These are phyloP conservation scores for Hypomontagnella monticulosa DNA, from an alignment of 495 filamentous ascomycete genomes.

Conservation along the genomic window DNA sequence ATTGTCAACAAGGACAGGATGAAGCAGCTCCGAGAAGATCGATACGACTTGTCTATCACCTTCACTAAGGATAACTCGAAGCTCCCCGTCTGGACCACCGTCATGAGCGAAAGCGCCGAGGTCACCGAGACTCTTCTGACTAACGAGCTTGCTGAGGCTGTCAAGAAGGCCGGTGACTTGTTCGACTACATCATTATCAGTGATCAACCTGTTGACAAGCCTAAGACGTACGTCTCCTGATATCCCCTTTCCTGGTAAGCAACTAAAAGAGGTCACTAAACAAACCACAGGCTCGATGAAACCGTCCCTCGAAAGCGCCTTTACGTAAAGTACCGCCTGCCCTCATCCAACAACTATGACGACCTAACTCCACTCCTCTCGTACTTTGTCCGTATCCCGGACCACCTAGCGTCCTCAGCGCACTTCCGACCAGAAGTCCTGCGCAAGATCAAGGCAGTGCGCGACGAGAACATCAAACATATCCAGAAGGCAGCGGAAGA, in stretches of 20 bases:
- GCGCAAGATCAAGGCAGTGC: slow-evolving; percentile 79
- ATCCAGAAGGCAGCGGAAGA: slow-evolving; percentile 84
- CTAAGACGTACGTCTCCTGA: slow-evolving; percentile 72
- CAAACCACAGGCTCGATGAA: slow-evolving; percentile 76
- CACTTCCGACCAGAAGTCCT: slow-evolving; percentile 91
- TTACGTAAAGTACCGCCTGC: slow-evolving; percentile 76
- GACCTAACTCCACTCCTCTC: slow-evolving; percentile 78
- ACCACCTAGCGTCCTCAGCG: slow-evolving; percentile 76
- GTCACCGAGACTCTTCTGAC: slow-evolving; percentile 89
- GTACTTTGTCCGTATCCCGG: slow-evolving; percentile 84
- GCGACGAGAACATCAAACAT: slow-evolving; percentile 84
- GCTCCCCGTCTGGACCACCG: slow-evolving; percentile 89
- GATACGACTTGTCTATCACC: slow-evolving; percentile 94
- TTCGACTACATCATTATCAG: slow-evolving; percentile 90
- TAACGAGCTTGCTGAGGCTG: slow-evolving; percentile 81
- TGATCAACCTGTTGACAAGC: slow-evolving; percentile 92
- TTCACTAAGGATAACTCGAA: slow-evolving; percentile 89
- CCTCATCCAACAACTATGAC: slow-evolving; percentile 70
- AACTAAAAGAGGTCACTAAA: slow-evolving; percentile 42
- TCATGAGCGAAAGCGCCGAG: slow-evolving; percentile 97
- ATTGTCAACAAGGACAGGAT: slow-evolving; percentile 95
- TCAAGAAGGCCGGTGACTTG: slow-evolving; percentile 79
- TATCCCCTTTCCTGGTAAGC: not conserved
- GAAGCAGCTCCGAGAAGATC: slow-evolving; percentile 87
- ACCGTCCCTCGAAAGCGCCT: slow-evolving; percentile 86